These are phyloP conservation scores for Boletus sp. DNA, from an alignment of 768 basidiomycete genomes.

Conservation along the genomic window DNA sequence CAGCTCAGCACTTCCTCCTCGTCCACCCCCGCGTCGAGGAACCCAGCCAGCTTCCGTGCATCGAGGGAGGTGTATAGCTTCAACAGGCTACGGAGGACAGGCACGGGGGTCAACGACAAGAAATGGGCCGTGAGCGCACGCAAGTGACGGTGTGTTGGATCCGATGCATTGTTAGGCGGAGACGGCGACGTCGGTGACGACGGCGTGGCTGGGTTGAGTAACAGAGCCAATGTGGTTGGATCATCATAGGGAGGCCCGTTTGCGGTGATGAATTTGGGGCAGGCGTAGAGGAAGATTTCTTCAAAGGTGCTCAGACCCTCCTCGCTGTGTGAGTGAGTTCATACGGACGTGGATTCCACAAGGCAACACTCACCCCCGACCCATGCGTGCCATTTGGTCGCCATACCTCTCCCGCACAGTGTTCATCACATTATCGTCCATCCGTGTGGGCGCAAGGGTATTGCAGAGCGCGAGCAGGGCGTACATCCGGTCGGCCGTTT, in stretches of 20 bases:
- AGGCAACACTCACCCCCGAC: slow-evolving; percentile 60
- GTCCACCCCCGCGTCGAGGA: slow-evolving; percentile 69
- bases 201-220: slow-evolving; percentile 39
- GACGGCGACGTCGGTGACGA: slow-evolving; percentile 32
- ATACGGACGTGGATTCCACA: not conserved
- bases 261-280: slow-evolving; percentile 95
- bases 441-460: slow-evolving; percentile 84
- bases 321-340: slow-evolving; percentile 39
- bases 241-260: slow-evolving; percentile 95
- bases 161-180: slow-evolving; percentile 30
- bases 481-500: slow-evolving; percentile 98
- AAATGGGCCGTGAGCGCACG: slow-evolving; percentile 82
- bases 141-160: slow-evolving; percentile 83
- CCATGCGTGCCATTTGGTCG: slow-evolving; percentile 87
- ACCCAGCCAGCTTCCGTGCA: slow-evolving; percentile 85
- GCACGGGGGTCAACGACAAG: slow-evolving; percentile 67
- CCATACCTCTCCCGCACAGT: slow-evolving; percentile 89
- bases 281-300: slow-evolving; percentile 83
- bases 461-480: slow-evolving; percentile 93
- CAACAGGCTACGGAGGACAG: slow-evolving; percentile 86
- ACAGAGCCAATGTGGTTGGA: slow-evolving; percentile 50
- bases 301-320: slow-evolving; percentile 55
- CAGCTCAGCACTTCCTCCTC: slow-evolving; percentile 95
- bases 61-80: slow-evolving; percentile 95
- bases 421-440: slow-evolving; percentile 94